Evolutionary conservation across 2,329 filamentous ascomycete species (phyloP).

Genomic region (Parafenestella ontariensis): DNA sequence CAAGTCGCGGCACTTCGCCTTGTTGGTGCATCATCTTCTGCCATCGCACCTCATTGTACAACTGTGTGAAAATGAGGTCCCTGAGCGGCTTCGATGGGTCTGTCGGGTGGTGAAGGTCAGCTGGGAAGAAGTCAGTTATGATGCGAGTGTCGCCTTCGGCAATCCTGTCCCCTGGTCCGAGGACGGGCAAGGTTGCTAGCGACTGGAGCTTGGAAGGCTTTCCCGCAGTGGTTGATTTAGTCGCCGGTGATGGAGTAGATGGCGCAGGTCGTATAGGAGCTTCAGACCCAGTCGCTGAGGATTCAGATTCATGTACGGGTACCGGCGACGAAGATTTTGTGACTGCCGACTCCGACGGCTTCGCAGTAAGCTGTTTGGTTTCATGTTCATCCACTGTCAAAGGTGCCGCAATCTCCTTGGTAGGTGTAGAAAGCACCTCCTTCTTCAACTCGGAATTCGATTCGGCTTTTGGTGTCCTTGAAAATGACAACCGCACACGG

Average conservation of each 20-base stretch:
- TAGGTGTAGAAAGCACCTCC: constrained; percentile 7
- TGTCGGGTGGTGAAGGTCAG: constrained; percentile 29
- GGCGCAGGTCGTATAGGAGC: not conserved
- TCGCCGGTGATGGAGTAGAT: not conserved
- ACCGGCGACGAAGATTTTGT: not conserved
- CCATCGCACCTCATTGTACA: constrained; percentile 82
- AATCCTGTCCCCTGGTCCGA: constrained; percentile 63
- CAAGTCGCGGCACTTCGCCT: constrained; percentile 87
- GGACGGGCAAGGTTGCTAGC: constrained; percentile 46
- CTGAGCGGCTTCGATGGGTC: constrained; percentile 53
- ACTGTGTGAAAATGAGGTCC: constrained; percentile 69
- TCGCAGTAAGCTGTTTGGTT: constrained; percentile 4
- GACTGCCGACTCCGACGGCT: not conserved
- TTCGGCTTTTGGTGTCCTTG: constrained; percentile 32
- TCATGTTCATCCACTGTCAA: constrained; percentile 12
- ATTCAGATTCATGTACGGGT: not conserved
- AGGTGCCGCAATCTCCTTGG: constrained; percentile 12
- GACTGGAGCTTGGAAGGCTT: constrained; percentile 46
- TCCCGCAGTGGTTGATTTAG: constrained; percentile 10
- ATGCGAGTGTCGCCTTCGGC: constrained; percentile 84
- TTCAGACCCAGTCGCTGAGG: not conserved
- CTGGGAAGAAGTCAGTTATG: constrained; percentile 71
- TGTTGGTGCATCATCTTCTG: constrained; percentile 91
- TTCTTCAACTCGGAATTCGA: constrained; percentile 32
- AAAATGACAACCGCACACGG: constrained; percentile 36